phyloP scores from a whole-genome alignment of 2,329 filamentous ascomycete species.

The Aspergillus ochraceus region DNA sequence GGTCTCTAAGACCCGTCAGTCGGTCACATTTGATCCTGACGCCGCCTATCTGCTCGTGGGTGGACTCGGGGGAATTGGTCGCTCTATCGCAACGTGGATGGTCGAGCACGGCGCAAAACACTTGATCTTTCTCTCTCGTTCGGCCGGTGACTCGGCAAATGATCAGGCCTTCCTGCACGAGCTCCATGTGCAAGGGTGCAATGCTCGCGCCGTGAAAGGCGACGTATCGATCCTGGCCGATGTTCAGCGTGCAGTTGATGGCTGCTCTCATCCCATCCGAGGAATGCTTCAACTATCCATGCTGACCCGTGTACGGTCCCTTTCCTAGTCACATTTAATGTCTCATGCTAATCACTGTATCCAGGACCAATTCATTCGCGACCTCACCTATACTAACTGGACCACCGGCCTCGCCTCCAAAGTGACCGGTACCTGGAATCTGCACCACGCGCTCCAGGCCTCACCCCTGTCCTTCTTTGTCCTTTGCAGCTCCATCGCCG shows the following conservation, averaged over 20 bases:
- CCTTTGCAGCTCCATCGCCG: conserved; percentile 7
- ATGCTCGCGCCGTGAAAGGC: conserved; percentile 5
- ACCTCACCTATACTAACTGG: conserved; percentile 36
- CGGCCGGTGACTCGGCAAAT: background rate
- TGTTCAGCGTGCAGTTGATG: conserved; percentile 6
- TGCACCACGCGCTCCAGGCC: conserved; percentile 17
- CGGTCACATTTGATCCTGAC: background rate
- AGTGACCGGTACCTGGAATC: conserved; percentile 29
- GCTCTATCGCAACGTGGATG: conserved; percentile 15
- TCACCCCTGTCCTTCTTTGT: conserved; percentile 16
- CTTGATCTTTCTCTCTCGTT: conserved; percentile 13
- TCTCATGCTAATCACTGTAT: background rate
- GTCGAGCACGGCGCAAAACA: conserved; percentile 15
- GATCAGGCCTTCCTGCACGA: conserved; percentile 9
- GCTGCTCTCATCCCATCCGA: background rate
- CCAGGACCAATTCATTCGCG: conserved; percentile 12
- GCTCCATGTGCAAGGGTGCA: background rate
- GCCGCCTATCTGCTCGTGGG: conserved; percentile 17
- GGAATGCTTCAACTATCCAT: conserved; percentile 25
- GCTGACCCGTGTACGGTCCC: conserved; percentile 12
- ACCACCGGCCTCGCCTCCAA: conserved; percentile 33
- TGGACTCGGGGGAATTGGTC: conserved; percentile 18
- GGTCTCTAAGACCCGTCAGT: background rate
- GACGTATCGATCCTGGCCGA: conserved; percentile 8
- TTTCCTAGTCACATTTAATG: background rate